Base-by-base conservation (phyloP, 1,284 basidiomycete genomes). In the Cutaneotrichosporon sp. region DNA sequence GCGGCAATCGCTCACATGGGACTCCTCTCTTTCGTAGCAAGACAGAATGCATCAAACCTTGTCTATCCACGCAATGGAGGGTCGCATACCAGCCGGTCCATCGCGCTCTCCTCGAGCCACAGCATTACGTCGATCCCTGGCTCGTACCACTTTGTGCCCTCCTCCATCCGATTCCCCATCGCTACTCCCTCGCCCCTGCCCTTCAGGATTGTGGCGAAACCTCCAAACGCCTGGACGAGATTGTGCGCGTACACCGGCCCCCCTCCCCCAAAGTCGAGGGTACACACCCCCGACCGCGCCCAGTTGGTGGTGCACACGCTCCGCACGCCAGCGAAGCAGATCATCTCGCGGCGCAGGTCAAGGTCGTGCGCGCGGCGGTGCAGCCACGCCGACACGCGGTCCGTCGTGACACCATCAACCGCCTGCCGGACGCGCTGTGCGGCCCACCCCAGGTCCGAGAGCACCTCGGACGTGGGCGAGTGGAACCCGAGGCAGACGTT, bases 271-370 rank as follows among this genome's bases (percentile, higher is more conserved):
- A 81, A 82, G 65, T 82, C 80, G 10, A 82, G 66, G 22, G 75
- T 73, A 43, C 80, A 79, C n/a, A 77, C 67, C 6, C 74, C 78
- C 14, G 78, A 67, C n/a, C 75, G 63, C 34, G 80, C 63, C 82
- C 82, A 84, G 49, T 79, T 79, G 11, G 81, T 82, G 14, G 79
- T 70, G 22, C 36, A 83, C 76, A 18, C 72, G 68, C 64, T 82
- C 76, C 27, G 72, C 64, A 34, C 70, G 3, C 81, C 82, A 36
- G 82, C 69, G 68, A 82, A 83, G n/a, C 75, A 79, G 53, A 75
- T 75, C 79, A 80, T 81, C 54, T 74, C 72, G 34, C 81, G 65
- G 20, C 62, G 60, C 4, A 68, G 66, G 67, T 62, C 75, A 66
- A 59, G 77, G 66, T 69, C 78, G 65, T 77, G 77, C 14, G 79